Conservation (phyloP, 495 filamentous ascomycete species). For the Cetradonia linearis region DNA sequence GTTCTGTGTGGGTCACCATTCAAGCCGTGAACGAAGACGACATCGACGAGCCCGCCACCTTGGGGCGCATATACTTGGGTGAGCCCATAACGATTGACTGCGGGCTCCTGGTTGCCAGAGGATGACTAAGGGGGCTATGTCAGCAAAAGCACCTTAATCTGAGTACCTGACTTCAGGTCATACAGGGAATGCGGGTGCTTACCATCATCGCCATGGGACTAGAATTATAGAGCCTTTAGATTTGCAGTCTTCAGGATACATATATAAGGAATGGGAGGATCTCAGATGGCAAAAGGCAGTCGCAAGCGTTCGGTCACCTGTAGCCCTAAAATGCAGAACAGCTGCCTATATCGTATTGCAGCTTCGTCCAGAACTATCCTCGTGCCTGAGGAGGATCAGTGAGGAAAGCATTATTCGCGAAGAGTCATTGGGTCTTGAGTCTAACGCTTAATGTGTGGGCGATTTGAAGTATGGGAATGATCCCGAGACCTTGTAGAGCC, state of each 20-base stretch:
- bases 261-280: slow-evolving; percentile 9
- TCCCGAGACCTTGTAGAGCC: slow-evolving; percentile 14
- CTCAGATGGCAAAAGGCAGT: not conserved
- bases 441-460: not conserved
- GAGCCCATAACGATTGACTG: slow-evolving; percentile 55
- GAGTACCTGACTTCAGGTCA: not conserved
- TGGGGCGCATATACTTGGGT: slow-evolving; percentile 53
- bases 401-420: not conserved
- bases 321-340: not conserved
- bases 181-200: slow-evolving; percentile 4
- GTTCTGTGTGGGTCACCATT: slow-evolving; percentile 68
- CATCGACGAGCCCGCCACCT: slow-evolving; percentile 45
- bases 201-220: slow-evolving; percentile 17
- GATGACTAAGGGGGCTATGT: slow-evolving; percentile 16
- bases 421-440: slow-evolving; percentile 11
- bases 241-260: not conserved
- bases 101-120: slow-evolving; percentile 3
- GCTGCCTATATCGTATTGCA: slow-evolving; percentile 3
- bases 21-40: slow-evolving; percentile 74
- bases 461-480: not conserved
- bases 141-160: not conserved
- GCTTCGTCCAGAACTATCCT: not conserved
- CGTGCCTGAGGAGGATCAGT: slow-evolving; percentile 12
- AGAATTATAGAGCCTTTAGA: not conserved
- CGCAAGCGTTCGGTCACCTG: not conserved